phyloP scores from a whole-genome alignment of 371 early-diverging fungal genomes.

The Mucor ambiguus region DNA sequence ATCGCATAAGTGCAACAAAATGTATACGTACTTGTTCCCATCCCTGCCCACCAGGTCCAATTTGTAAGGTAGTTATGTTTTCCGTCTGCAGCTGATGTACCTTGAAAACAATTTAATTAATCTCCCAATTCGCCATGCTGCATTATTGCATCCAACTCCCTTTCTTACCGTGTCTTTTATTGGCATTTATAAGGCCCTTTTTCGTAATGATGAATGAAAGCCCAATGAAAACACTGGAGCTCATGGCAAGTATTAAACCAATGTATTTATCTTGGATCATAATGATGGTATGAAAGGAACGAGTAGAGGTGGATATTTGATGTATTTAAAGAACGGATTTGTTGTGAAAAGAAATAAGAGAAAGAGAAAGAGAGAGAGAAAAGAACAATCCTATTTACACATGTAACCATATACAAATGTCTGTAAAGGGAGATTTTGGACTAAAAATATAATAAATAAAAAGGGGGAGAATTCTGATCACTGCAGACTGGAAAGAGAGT shows the following conservation, averaged over 20 bases:
- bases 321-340: background rate
- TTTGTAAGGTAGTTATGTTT: background rate
- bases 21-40: conserved; percentile 71
- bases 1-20: background rate
- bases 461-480: conserved; percentile 4
- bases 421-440: conserved; percentile 8
- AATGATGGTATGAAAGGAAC: background rate
- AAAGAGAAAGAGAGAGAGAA: background rate
- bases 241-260: conserved; percentile 81
- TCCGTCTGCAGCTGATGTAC: conserved; percentile 69
- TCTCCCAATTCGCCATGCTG: background rate
- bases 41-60: conserved; percentile 91
- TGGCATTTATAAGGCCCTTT: conserved; percentile 78
- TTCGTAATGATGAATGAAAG: conserved; percentile 86
- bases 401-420: conserved; percentile 1
- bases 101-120: conserved; percentile 14
- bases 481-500: background rate
- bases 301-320: background rate
- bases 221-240: conserved; percentile 83
- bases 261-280: conserved; percentile 79
- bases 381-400: background rate
- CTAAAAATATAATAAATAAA: conserved; percentile 9
- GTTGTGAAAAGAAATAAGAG: background rate
- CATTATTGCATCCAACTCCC: background rate
- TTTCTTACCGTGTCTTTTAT: conserved; percentile 37